These are phyloP conservation scores for Solanum paucissectum DNA, from an alignment of 257 asterid genomes.

Conservation along the genomic window DNA sequence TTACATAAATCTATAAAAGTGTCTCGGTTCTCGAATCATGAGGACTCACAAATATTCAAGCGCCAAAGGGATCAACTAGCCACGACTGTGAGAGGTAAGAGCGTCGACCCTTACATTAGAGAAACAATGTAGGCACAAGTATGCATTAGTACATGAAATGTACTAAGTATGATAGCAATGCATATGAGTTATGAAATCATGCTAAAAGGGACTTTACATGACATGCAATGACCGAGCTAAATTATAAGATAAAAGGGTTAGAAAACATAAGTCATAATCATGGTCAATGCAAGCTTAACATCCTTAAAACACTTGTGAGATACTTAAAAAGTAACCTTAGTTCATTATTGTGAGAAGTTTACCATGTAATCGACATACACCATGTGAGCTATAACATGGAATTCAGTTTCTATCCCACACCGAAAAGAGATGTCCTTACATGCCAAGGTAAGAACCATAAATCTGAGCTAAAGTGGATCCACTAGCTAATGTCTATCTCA, in stretches of 20 bases:
- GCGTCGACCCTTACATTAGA: background rate
- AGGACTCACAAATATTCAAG: background rate
- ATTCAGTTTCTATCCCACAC: background rate
- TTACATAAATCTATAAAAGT: background rate
- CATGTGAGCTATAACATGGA: background rate
- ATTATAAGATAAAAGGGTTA: background rate
- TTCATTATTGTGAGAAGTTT: background rate
- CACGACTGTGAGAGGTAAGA: background rate
- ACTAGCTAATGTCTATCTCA: background rate
- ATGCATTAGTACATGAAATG: too few relatives aligned
- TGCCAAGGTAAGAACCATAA: background rate
- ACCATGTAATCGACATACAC: background rate
- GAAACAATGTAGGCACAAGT: background rate
- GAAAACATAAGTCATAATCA: background rate
- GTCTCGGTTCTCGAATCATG: background rate
- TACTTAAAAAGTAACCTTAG: background rate
- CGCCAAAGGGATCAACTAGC: background rate
- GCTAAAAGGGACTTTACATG: background rate
- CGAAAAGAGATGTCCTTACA: background rate
- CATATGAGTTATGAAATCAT: too few relatives aligned
- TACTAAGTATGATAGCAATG: background rate
- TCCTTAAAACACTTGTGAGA: background rate
- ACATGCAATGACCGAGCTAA: background rate
- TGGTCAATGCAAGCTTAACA: background rate
- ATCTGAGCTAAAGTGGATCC: background rate